A percentile compares a stretch with the other conserved stretches of the same genome.
Evolutionary conservation across 1,284 basidiomycete species (phyloP).

Genomic region (Trichosporon sp.): DNA sequence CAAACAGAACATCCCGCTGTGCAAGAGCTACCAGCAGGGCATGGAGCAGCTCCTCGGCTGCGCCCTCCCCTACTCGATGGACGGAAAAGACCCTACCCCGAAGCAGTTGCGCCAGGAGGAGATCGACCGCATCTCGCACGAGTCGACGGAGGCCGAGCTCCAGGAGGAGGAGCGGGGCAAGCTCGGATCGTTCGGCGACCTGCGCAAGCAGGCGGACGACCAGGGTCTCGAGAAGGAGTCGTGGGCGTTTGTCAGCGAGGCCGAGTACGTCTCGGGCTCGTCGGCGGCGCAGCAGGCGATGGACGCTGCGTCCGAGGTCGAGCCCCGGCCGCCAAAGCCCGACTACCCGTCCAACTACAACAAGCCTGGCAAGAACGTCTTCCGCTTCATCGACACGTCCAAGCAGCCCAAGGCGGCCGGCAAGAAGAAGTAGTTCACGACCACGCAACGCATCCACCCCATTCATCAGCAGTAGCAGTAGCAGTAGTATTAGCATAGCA

Average conservation of each 20-base stretch:
- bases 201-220: neutral
- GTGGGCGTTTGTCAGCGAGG: slow-evolving; percentile 42
- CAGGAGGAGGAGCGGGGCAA: slow-evolving; percentile 39
- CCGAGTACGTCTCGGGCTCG: slow-evolving; percentile 21
- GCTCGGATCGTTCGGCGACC: slow-evolving; percentile 36
- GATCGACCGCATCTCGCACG: slow-evolving; percentile 28
- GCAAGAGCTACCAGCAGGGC: slow-evolving; percentile 39
- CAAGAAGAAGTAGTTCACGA: slow-evolving; percentile 3
- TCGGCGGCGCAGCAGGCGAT: neutral
- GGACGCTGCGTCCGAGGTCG: neutral
- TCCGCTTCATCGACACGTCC: slow-evolving; percentile 23
- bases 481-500: neutral
- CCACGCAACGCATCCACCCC: neutral
- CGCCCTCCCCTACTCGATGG: slow-evolving; percentile 8
- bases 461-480: slow-evolving; percentile 1
- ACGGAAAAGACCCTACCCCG: slow-evolving; percentile 7
- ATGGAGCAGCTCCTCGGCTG: slow-evolving; percentile 47
- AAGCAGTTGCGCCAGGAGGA: slow-evolving; percentile 12
- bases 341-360: slow-evolving; percentile 1
- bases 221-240: slow-evolving; percentile 35
- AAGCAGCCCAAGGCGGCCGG: slow-evolving; percentile 4
- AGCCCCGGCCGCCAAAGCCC: neutral
- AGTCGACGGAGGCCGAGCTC: slow-evolving; percentile 32
- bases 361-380: slow-evolving; percentile 11
- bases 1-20: slow-evolving; percentile 36